Evolutionary conservation across 371 early-diverging fungal genomes (phyloP).

Genomic region (Mortierella sp.): DNA sequence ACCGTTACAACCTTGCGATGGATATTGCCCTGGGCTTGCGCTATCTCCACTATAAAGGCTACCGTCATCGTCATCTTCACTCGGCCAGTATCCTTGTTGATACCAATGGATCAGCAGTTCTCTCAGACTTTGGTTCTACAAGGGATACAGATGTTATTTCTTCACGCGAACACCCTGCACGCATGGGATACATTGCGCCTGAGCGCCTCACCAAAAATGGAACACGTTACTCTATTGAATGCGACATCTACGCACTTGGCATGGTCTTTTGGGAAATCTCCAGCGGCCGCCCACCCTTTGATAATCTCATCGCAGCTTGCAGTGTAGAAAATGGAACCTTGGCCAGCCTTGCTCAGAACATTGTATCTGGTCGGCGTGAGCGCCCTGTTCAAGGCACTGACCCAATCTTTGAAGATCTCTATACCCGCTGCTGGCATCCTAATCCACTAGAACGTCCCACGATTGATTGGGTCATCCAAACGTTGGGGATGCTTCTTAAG

Average conservation of each 20-base stretch:
- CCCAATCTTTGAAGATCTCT: slow-evolving; percentile 50
- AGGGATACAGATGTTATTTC: slow-evolving; percentile 47
- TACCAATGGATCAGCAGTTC: slow-evolving; percentile 48
- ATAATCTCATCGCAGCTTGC: slow-evolving; percentile 26
- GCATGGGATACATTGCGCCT: slow-evolving; percentile 54
- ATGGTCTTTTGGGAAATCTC: slow-evolving; percentile 57
- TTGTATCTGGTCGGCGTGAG: slow-evolving; percentile 44
- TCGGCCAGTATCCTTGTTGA: slow-evolving; percentile 54
- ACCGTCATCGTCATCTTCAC: slow-evolving; percentile 55
- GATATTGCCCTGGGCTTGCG: slow-evolving; percentile 50
- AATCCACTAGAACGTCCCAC: slow-evolving; percentile 51
- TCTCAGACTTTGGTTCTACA: slow-evolving; percentile 52
- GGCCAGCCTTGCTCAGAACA: slow-evolving; percentile 44
- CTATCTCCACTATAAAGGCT: slow-evolving; percentile 50
- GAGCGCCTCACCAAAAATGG: slow-evolving; percentile 48
- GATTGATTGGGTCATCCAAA: slow-evolving; percentile 52
- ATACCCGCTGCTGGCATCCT: slow-evolving; percentile 52
- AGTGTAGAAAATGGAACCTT: slow-evolving; percentile 27
- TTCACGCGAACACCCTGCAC: slow-evolving; percentile 48
- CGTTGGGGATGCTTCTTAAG: slow-evolving; percentile 48
- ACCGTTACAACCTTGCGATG: slow-evolving; percentile 52
- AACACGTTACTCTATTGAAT: slow-evolving; percentile 51
- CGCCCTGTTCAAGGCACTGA: slow-evolving; percentile 43
- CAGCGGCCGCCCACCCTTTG: slow-evolving; percentile 53
- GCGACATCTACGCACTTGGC: slow-evolving; percentile 53